Conservation (phyloP, 805 yeast genomes). For the Candida krabiensis region DNA sequence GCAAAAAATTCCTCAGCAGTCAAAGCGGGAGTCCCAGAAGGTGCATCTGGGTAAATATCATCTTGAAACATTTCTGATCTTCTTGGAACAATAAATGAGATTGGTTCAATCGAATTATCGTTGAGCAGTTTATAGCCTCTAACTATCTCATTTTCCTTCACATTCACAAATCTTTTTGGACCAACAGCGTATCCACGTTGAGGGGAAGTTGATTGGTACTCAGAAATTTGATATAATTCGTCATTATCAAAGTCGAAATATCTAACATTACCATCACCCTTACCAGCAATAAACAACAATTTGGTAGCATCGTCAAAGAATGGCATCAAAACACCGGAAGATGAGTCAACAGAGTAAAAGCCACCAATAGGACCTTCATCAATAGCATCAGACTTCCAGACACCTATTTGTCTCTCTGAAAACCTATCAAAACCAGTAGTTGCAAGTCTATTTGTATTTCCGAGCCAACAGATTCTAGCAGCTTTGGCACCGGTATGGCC, state of each 20-base stretch:
- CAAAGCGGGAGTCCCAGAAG: slow-evolving; percentile 76
- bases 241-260: slow-evolving; percentile 89
- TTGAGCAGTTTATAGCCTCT: slow-evolving; percentile 84
- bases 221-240: slow-evolving; percentile 80
- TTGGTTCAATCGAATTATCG: slow-evolving; percentile 83
- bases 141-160: slow-evolving; percentile 81
- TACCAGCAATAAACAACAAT: slow-evolving; percentile 88
- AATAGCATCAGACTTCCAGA: slow-evolving; percentile 83
- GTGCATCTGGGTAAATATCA: slow-evolving; percentile 91
- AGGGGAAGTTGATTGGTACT: slow-evolving; percentile 84
- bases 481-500: slow-evolving; percentile 95
- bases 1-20: slow-evolving; percentile 74
- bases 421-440: slow-evolving; percentile 94
- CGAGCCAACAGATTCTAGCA: slow-evolving; percentile 87
- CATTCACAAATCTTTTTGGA: slow-evolving; percentile 78
- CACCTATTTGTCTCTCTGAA: slow-evolving; percentile 92
- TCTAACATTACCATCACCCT: slow-evolving; percentile 97
- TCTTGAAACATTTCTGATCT: slow-evolving; percentile 89
- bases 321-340: slow-evolving; percentile 94
- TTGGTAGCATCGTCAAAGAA: slow-evolving; percentile 79
- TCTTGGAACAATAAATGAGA: slow-evolving; percentile 92
- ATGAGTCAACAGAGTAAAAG: slow-evolving; percentile 79
- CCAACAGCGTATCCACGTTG: slow-evolving; percentile 94
- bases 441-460: slow-evolving; percentile 76
- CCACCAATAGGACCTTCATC: slow-evolving; percentile 87